phyloP scores from a whole-genome alignment of 129 eudicot species.

The Artemisia tridentata region DNA sequence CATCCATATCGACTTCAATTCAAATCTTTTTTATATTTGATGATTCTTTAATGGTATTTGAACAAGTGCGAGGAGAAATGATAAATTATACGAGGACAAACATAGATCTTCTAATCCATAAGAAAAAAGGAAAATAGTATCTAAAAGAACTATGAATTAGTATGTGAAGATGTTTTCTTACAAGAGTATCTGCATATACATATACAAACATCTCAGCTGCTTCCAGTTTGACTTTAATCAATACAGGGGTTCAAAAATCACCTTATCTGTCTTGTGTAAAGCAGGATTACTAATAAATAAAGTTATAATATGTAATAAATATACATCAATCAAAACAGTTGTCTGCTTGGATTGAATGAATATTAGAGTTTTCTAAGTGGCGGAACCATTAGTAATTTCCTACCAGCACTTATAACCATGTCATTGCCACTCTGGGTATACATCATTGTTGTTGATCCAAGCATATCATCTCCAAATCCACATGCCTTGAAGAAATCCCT shows the following conservation, averaged over 20 bases:
- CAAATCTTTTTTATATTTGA: background rate
- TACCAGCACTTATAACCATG: conserved; percentile 54
- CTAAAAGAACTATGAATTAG: background rate
- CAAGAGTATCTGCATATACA: background rate
- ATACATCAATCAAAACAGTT: background rate
- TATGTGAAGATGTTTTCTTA: background rate
- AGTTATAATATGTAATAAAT: background rate
- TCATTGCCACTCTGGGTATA: conserved; percentile 46
- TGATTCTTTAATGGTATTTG: background rate
- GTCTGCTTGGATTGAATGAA: conserved; percentile 6
- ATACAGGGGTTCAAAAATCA: background rate
- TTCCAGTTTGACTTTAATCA: background rate
- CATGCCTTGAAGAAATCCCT: conserved; percentile 82
- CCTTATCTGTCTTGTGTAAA: background rate
- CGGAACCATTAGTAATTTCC: conserved; percentile 65
- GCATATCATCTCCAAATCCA: conserved; percentile 83
- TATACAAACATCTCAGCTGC: background rate
- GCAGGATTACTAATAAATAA: background rate
- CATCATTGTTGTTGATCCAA: conserved; percentile 97
- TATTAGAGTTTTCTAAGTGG: conserved; percentile 40
- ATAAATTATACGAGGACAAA: background rate
- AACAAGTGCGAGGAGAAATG: background rate
- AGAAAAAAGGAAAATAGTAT: background rate
- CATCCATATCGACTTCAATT: background rate
- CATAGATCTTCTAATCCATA: background rate